Base-by-base conservation (phyloP, 192 early-diverging fungal species). In the Radiomyces spectabilis region DNA sequence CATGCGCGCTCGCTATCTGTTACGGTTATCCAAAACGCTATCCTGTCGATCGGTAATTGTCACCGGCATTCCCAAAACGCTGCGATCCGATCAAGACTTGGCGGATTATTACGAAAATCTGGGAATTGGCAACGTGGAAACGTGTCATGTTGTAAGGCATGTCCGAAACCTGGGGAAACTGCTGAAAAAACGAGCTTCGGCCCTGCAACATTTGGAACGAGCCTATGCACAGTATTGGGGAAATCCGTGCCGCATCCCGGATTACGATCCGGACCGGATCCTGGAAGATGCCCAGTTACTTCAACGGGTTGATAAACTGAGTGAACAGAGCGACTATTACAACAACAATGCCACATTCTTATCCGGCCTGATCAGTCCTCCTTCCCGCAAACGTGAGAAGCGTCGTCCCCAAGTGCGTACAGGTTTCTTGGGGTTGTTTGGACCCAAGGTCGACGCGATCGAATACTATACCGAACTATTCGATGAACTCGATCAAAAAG, bases 371-470 rank as follows among this genome's bases (percentile, higher is more conserved):
- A 39, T 16, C 38, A 16, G 38, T 39, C 38, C 13, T 21, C 19
- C 44, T 9, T 6, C 18, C 10, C 34, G 26, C 5, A 6, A 25
- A 1, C 10, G 27, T 22, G 45, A 61, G 24, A 49, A 10, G 4
- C 31, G 57, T 7, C 52, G 81, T 19, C 78, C 78, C 5, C 73
- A 65, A 8, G 59, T 71, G 2, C 66, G 61, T 3, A 61, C 67
- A 1, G 52, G 52, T 5, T 68, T 72, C 24, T 41, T 72, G 24
- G 71, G 72, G 30, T 9, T 74, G 25, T 77, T 72, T 47, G 83
- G 84, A 27, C 53, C 72, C 26, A 77, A 79, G 29, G 74, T 83
- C 7, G 86, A 89, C 50, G 75, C 77, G 5, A 86, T 89, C 32
- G 77, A 82, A 29, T 68, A 86, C 34, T 81, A 75, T 66, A 77